Conservation (phyloP, 768 basidiomycete genomes). For the Gloeophyllum trabeum region DNA sequence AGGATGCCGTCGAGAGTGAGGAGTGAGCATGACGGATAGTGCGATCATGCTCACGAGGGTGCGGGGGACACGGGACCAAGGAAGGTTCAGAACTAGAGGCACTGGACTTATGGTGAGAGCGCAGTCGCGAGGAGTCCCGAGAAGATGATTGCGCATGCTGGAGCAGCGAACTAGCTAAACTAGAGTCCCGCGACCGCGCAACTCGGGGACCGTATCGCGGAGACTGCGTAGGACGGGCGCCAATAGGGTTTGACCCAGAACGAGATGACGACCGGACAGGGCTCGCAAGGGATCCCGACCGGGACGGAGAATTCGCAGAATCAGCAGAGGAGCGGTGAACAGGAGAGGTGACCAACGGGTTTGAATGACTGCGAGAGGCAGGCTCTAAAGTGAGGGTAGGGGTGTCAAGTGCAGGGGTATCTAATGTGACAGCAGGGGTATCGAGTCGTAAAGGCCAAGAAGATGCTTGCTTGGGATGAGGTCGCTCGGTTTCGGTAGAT, state of each 20-base stretch:
- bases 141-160: slow-evolving; percentile 20
- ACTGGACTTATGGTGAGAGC: slow-evolving; percentile 57
- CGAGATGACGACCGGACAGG: slow-evolving; percentile 10
- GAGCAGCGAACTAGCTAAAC: not conserved
- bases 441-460: slow-evolving; percentile 5
- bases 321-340: no score
- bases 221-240: slow-evolving; percentile 3
- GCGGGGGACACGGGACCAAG: slow-evolving; percentile 44
- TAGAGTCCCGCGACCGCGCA: not conserved
- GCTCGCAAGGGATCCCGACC: slow-evolving; percentile 37
- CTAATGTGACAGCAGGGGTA: not conserved
- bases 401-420: slow-evolving; percentile 4
- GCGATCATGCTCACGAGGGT: slow-evolving; percentile 30
- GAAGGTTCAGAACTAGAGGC: slow-evolving; percentile 83
- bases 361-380: slow-evolving; percentile 9
- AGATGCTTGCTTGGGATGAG: slow-evolving; percentile 4
- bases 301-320: no score
- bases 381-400: slow-evolving; percentile 14
- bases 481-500: slow-evolving; percentile 2
- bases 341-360: slow-evolving; percentile 10
- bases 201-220: not conserved
- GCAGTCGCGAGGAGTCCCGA: slow-evolving; percentile 32
- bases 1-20: slow-evolving; percentile 1
- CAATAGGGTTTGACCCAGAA: slow-evolving; percentile 1
- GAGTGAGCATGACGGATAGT: slow-evolving; percentile 5